A percentile compares a stretch with the other conserved stretches of the same genome.
Evolutionary conservation across 129 eudicot genomes (phyloP).

Genomic region (Ambrosia artemisiifolia): DNA sequence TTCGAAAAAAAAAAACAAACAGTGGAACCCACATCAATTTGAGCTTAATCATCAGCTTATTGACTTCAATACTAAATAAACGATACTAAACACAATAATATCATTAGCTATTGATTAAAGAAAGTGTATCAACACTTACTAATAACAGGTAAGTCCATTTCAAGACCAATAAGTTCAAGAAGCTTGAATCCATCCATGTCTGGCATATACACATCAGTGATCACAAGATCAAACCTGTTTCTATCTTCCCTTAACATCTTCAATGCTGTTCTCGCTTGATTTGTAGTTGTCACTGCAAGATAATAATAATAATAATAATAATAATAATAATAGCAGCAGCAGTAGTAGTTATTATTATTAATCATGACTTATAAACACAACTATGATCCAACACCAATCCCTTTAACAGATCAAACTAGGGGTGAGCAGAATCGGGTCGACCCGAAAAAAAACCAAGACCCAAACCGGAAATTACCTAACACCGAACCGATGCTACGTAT

Average conservation of each 20-base stretch:
- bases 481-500: no score
- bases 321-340: no score
- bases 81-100: not conserved
- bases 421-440: no score
- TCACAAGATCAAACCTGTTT: slow-evolving; percentile 76
- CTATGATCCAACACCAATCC: slow-evolving; percentile 16
- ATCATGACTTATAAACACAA: not conserved
- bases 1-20: not conserved
- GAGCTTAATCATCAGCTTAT: slow-evolving; percentile 8
- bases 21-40: slow-evolving; percentile 6
- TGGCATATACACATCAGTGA: slow-evolving; percentile 93
- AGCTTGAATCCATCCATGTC: slow-evolving; percentile 98
- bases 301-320: not conserved
- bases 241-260: slow-evolving; percentile 72
- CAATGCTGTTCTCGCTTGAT: slow-evolving; percentile 63
- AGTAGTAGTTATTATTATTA: no score
- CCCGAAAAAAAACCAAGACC: no score
- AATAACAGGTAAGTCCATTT: slow-evolving; percentile 92
- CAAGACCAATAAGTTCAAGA: slow-evolving; percentile 83
- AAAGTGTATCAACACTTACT: slow-evolving; percentile 43
- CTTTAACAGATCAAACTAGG: slow-evolving; percentile 25
- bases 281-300: slow-evolving; percentile 67
- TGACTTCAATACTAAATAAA: slow-evolving; percentile 11
- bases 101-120: slow-evolving; percentile 3
- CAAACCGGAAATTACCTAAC: no score